Evolutionary conservation across 2,329 filamentous ascomycete species (phyloP).

Genomic region (Cryphonectria nitschkei): DNA sequence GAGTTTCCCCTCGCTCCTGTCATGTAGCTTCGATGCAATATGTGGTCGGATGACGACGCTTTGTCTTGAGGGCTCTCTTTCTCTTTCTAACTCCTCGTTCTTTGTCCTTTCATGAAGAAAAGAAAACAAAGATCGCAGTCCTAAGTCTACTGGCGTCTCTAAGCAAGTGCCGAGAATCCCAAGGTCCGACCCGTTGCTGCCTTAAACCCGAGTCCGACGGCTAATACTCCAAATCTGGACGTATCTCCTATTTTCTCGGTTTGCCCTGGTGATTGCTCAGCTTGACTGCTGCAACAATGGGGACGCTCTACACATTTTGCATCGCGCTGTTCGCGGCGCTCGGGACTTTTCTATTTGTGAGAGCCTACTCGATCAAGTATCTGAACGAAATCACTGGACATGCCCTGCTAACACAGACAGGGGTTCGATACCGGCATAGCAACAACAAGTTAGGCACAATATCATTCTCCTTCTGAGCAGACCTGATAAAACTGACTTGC

Average conservation of each 20-base stretch:
- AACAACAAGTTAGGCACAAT: slow-evolving; percentile 53
- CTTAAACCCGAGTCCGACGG: not conserved
- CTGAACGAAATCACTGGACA: not conserved
- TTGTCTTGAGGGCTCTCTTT: not conserved
- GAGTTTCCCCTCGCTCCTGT: not conserved
- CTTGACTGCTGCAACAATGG: slow-evolving; percentile 27
- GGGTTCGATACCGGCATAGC: slow-evolving; percentile 65
- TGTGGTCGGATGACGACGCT: not conserved
- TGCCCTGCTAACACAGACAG: slow-evolving; percentile 35
- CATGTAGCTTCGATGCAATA: not conserved
- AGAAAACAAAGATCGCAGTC: not conserved
- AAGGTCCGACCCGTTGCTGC: not conserved
- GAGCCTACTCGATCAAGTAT: slow-evolving; percentile 30
- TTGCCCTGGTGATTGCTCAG: not conserved
- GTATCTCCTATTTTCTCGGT: not conserved
- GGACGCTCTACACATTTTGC: slow-evolving; percentile 47
- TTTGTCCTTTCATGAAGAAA: not conserved
- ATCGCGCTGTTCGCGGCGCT: slow-evolving; percentile 61
- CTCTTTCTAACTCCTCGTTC: not conserved
- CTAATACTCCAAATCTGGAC: not conserved
- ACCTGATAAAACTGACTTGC: slow-evolving; percentile 10
- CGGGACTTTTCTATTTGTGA: slow-evolving; percentile 61
- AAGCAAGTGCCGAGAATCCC: not conserved
- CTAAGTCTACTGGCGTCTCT: not conserved
- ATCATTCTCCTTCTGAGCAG: not conserved